Base-by-base conservation (phyloP, 129 eudicot species). In the Escallonia rubra region DNA sequence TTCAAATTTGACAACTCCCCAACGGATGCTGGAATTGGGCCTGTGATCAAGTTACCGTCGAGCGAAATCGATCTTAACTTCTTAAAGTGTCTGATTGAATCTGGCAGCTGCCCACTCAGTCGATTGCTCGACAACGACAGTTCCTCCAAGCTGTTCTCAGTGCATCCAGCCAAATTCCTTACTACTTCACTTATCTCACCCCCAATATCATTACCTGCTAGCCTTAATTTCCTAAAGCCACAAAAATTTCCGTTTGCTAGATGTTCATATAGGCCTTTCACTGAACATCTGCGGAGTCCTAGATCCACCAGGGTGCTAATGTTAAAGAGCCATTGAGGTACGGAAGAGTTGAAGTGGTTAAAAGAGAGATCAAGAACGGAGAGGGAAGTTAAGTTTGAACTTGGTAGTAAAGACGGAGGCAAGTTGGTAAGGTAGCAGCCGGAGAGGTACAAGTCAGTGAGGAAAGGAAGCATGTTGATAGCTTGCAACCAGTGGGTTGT, bases 381-480 rank as follows among this genome's bases (percentile, higher is more conserved):
- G 16, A 81, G 69, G 48, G 77, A 72, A 3, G 75, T 76, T 8
- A 76, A 41, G 53, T 81, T 76, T 8, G 43, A 46, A 54, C 3
- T n/a, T 2, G 69, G 73, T 6, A 59, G 57, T n/a, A n/a, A n/a
- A n/a, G n/a, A n/a, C n/a, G n/a, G n/a, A n/a, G n/a, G n/a, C n/a
- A n/a, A n/a, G n/a, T n/a, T n/a, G n/a, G n/a, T n/a, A n/a, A 74
- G 73, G 5, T 45, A 13, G n/a, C 76, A 79, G 8, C 5, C 2
- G 4, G 53, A 10, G 51, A 74, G 56, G 15, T 51, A 63, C 73
- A 74, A 42, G 41, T 48, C 64, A 2, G 14, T 9, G 12, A 79
- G 61, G 39, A 67, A 74, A 51, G 84, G 73, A 49, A 79, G 73
- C 4, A 12, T 14, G 60, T 79, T 79, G 43, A 79, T 4, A n/a